Conservation (phyloP, 192 early-diverging fungal genomes). For the Dissophora ornata region DNA sequence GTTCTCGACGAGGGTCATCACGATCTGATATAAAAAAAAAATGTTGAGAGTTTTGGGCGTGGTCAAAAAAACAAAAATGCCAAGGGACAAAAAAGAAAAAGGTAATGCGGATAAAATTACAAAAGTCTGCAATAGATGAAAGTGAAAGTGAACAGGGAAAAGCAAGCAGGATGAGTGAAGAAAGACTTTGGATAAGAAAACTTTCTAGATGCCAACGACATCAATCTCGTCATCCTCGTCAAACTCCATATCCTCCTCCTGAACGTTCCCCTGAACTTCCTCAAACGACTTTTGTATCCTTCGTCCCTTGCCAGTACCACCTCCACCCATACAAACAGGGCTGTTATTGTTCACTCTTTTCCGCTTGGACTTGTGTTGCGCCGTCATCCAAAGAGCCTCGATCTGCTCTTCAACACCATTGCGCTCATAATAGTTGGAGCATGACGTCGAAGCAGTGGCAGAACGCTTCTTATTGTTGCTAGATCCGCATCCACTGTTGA, state of each 20-base stretch:
- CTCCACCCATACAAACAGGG: slow-evolving; percentile 34
- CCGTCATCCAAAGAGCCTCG: slow-evolving; percentile 24
- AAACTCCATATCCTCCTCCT: slow-evolving; percentile 18
- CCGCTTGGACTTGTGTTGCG: slow-evolving; percentile 42
- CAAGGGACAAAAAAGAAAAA: neutral
- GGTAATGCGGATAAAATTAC: neutral
- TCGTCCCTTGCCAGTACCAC: slow-evolving; percentile 39
- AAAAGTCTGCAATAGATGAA: neutral
- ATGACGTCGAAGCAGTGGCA: slow-evolving; percentile 15
- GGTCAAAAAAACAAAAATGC: neutral
- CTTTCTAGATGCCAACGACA: slow-evolving; percentile 20
- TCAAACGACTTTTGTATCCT: slow-evolving; percentile 25
- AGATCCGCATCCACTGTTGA: slow-evolving; percentile 5
- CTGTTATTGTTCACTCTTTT: slow-evolving; percentile 25
- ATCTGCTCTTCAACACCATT: slow-evolving; percentile 29
- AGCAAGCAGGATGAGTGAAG: slow-evolving; percentile 1
- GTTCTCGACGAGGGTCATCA: slow-evolving; percentile 35
- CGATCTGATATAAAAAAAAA: slow-evolving; percentile 18
- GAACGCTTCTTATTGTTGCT: slow-evolving; percentile 29
- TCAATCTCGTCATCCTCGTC: slow-evolving; percentile 43
- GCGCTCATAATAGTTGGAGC: slow-evolving; percentile 14
- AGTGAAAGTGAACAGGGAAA: neutral
- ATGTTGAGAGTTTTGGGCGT: slow-evolving; percentile 16
- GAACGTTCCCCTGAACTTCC: slow-evolving; percentile 3
- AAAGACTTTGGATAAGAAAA: neutral